Conservation (phyloP, 257 asterid species). For the Capsicum pubescens region DNA sequence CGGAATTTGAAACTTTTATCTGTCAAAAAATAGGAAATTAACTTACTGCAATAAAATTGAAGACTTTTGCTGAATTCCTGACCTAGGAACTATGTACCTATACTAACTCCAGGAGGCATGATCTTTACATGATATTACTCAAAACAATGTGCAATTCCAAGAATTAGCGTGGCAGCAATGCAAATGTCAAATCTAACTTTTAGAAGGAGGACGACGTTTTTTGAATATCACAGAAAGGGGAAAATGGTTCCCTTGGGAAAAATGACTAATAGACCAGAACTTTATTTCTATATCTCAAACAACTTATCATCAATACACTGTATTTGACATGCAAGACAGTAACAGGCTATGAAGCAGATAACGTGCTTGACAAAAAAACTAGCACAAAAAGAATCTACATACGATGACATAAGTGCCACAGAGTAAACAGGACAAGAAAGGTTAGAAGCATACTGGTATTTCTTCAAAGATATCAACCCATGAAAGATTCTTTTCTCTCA, state of each 20-base stretch:
- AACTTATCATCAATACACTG: not conserved
- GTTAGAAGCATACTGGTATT: slow-evolving; percentile 71
- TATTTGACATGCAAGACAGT: not conserved
- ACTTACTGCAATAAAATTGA: not conserved
- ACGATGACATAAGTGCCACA: not conserved
- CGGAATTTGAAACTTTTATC: slow-evolving; percentile 98
- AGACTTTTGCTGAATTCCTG: not conserved
- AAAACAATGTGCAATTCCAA: not conserved
- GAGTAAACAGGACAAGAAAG: not conserved
- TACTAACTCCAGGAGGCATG: not conserved
- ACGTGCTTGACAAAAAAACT: not conserved
- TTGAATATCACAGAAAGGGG: not conserved
- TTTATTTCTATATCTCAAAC: not conserved
- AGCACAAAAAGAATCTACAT: not conserved
- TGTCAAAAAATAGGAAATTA: slow-evolving; percentile 35
- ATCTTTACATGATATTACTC: not conserved
- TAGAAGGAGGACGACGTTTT: not conserved
- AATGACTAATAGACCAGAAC: not conserved
- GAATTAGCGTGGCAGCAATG: not conserved
- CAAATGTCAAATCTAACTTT: not conserved
- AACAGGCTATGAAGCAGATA: slow-evolving; percentile 25
- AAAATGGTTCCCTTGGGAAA: not conserved
- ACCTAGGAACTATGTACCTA: not conserved
- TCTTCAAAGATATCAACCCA: slow-evolving; percentile 99
- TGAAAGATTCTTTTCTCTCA: slow-evolving; percentile 95